Percentiles rank a stretch among this genome's conserved stretches.
Evolutionary conservation across 2,329 filamentous ascomycete genomes (phyloP).

Genomic region (Chaetomiaceae sp.): DNA sequence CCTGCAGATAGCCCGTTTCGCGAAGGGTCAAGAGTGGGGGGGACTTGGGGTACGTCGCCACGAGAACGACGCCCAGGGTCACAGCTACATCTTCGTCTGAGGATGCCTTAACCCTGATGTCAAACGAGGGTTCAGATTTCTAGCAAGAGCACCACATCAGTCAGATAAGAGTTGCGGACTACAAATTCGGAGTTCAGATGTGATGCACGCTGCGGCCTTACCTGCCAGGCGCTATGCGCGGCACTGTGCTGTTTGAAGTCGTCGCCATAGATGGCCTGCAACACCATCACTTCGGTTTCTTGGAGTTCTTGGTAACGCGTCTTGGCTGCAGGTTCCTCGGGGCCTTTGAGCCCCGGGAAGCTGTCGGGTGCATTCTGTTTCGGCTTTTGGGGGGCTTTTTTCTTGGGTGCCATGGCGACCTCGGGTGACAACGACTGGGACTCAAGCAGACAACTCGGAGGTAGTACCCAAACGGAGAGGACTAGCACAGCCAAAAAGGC

Average conservation of each 20-base stretch:
- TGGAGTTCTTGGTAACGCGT: conserved; percentile 78
- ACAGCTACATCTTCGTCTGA: conserved; percentile 66
- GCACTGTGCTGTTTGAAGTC: conserved; percentile 73
- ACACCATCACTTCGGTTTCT: conserved; percentile 76
- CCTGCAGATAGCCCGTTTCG: conserved; percentile 57
- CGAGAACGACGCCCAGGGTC: conserved; percentile 71
- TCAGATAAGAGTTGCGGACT: too few species aligned
- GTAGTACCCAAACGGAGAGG: background rate
- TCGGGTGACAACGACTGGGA: background rate
- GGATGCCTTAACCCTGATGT: conserved; percentile 68
- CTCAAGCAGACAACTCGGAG: conserved; percentile 10
- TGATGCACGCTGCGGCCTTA: conserved; percentile 33
- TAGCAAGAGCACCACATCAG: too few species aligned
- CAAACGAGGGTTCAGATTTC: conserved; percentile 79
- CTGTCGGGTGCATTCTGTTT: conserved; percentile 40
- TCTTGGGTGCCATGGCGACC: conserved; percentile 44
- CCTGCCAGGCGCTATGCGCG: conserved; percentile 77
- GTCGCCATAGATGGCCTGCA: conserved; percentile 83
- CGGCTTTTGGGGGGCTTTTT: conserved; percentile 39
- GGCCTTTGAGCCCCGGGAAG: conserved; percentile 47
- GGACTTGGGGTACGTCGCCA: conserved; percentile 86
- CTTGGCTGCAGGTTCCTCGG: conserved; percentile 34
- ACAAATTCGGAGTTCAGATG: background rate
- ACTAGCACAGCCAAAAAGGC: conserved; percentile 45
- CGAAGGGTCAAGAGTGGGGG: conserved; percentile 66